phyloP scores from a whole-genome alignment of 257 asterid genomes.

The Solanum virginianum region DNA sequence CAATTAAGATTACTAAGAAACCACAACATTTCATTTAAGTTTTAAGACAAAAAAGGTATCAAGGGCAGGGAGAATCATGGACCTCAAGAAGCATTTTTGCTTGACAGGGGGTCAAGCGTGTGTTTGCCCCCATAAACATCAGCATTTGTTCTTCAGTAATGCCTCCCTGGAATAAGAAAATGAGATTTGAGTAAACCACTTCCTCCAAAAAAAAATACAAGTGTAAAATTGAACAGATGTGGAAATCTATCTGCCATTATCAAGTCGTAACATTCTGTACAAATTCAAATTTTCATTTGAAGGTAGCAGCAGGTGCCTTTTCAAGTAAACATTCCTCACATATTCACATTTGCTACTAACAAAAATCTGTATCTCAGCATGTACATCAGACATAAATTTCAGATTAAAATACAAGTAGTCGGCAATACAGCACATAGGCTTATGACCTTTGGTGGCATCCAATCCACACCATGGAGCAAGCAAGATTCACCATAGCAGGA shows the following conservation, averaged over 20 bases:
- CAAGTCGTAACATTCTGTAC: not conserved
- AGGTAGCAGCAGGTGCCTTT: not conserved
- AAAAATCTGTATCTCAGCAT: not conserved
- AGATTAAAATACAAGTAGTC: not conserved
- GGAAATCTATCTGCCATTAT: not conserved
- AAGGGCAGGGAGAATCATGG: not conserved
- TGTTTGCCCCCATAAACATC: conserved; percentile 87
- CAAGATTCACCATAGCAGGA: conserved; percentile 94
- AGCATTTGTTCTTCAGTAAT: conserved; percentile 98
- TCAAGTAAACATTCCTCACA: not conserved
- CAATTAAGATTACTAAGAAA: conserved; percentile 2
- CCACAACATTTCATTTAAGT: not conserved
- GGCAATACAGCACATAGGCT: not conserved
- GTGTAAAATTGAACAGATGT: not conserved
- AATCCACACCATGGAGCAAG: conserved; percentile 95
- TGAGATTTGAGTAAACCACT: not conserved
- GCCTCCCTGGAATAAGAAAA: conserved; percentile 57
- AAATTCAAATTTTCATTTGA: not conserved
- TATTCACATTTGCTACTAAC: not conserved
- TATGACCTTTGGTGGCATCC: conserved; percentile 97
- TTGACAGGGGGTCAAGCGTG: conserved; percentile 53
- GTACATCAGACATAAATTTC: not conserved
- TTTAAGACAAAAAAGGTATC: not conserved
- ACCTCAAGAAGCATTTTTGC: conserved; percentile 85
- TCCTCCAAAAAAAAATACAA: not conserved